These are phyloP conservation scores for Pseudocohnilembus persalinus DNA, from an alignment of 169 alveolate genomes.

Conservation along the genomic window DNA sequence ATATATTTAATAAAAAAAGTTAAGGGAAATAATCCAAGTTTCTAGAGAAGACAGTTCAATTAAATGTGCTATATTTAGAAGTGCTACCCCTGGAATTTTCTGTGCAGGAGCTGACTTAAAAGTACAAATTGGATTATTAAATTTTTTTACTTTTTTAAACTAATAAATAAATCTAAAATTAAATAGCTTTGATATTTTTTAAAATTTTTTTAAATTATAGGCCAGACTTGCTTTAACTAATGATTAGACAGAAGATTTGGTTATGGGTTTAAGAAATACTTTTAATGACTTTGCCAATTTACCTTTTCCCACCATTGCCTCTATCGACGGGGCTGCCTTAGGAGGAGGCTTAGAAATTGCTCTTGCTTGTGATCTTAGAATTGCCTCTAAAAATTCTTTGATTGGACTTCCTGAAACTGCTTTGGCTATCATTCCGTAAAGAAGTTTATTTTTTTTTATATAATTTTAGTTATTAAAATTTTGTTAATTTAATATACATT, in stretches of 20 bases:
- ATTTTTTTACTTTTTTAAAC: no score
- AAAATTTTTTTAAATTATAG: constrained; percentile 2
- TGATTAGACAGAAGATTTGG: constrained; percentile 55
- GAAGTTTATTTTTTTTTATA: no score
- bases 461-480: no score
- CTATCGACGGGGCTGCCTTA: constrained; percentile 80
- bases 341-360: constrained; percentile 85
- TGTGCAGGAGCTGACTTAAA: constrained; percentile 89
- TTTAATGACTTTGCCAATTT: constrained; percentile 55
- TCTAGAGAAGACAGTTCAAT: constrained; percentile 27
- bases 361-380: constrained; percentile 77
- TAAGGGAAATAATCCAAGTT: constrained; percentile 50
- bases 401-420: constrained; percentile 84
- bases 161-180: no score
- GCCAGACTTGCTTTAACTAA: constrained; percentile 66
- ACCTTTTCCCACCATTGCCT: constrained; percentile 75
- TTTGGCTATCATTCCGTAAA: constrained; percentile 85
- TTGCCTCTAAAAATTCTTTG: constrained; percentile 57
- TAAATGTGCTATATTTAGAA: constrained; percentile 55
- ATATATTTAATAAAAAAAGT: constrained; percentile 2
- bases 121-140: no score
- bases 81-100: constrained; percentile 63
- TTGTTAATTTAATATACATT: no score
- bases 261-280: constrained; percentile 54
- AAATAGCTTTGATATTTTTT: not conserved